Evolutionary conservation across 345 rosid genomes (phyloP), one percentile per base, ranked within the genome.

Genomic region (Boechera retrofracta): DNA sequence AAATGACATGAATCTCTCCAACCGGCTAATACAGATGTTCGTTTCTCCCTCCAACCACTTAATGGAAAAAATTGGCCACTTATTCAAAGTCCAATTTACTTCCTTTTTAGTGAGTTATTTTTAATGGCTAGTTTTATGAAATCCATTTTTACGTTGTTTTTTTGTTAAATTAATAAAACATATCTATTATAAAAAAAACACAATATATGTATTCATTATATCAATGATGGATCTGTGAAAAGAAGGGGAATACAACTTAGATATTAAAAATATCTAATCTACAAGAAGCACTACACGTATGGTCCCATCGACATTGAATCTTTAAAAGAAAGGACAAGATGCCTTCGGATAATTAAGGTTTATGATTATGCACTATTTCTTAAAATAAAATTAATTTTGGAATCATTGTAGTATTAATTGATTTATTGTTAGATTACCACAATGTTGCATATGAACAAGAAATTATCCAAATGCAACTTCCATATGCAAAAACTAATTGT

Each of bases 331-430:
- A 67, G 65, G 58, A 53, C 65, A 52, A 67, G 82, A 73, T 67
- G 82, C 82, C 70, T 60, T 67, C 12, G 74, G 74, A 73, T 67
- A 67, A 72, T 78, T 78, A 78, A 78, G 78, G 74, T 78, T 44
- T 66, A 78, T 31, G 4, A 16, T 49, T 6, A 39, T 38, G 49
- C 38, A 76, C 49, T 31, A 28, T 75, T 58, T 38, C 29, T 51
- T 67, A 1, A 16, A 59, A 26, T 16, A 47, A 11, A 57, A 28
- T 15, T 58, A 21, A 31, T 68, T 64, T 66, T 74, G 32, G 13
- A 60, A 76, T 32, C 74, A 49, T 29, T 75, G 49, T 48, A 9
- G 13, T 48, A 21, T 48, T 35, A 2, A 36, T 36, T 36, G 9
- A 58, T 44, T 44, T 16, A 69, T 66, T 18, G 36, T 48, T 24